Evolutionary conservation across 2,329 filamentous ascomycete species (phyloP), one percentile per base, ranked within the genome.

Genomic region (Xylariaceae sp.): DNA sequence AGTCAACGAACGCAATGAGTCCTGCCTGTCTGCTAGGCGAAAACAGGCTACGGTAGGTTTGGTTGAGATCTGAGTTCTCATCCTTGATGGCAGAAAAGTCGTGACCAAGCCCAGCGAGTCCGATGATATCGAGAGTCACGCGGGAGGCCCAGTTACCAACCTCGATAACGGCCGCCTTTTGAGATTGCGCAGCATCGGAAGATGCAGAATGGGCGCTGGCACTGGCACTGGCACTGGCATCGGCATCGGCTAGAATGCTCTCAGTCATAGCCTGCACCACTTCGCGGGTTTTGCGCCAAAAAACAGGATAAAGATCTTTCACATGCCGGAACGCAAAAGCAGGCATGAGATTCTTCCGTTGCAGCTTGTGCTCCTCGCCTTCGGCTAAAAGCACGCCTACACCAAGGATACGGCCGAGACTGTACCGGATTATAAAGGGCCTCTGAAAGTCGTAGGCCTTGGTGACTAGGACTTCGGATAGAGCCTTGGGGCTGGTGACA

Each of bases 281-380:
- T 67, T 92, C 85, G 6, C 79, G 71, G 0, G 85, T 80, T 71
- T 95, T 95, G 26, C 72, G 65, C 90, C 90, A 96, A 70, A 96
- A 95, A 4, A 87, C 73, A 0, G 89, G 86, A 64, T 95, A 94
- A 11, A 96, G 74, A 56, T 92, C 81, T 67, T 94, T 95, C 68
- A 95, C 77, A 64, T 95, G 88, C 27, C 90, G 81, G 66, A 89
- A 95, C n/a, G 84, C 79, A 69, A 96, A 96, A 1, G 89, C 88
- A 0, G 90, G 90, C 73, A 86, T 83, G 19, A 95, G 80, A 55
- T 86, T 84, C 68, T 88, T 91, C 46, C 91, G 80, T 73, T 91
- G 88, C 64, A 81, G 74, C 73, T 87, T 94, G 70, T 96, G 92
- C 65, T 91, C 88, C 9, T 95, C 88, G n/a, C 91, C 91, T 71